Evolutionary conservation across 1,139 yeast genomes (phyloP).

Genomic region (Magnusiomyces tetraspermus): DNA sequence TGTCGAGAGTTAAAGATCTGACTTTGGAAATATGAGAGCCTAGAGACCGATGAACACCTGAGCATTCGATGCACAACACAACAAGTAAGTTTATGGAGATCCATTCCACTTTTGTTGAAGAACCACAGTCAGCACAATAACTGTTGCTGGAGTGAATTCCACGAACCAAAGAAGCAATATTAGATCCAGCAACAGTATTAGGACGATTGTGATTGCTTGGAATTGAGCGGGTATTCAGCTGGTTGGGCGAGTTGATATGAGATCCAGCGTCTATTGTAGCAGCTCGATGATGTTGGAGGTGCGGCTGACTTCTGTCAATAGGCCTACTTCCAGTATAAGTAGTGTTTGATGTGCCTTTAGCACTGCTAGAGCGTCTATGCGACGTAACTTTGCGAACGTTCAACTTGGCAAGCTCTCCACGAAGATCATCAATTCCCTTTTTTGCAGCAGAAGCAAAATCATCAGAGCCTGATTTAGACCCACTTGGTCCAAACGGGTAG

Average conservation of each 20-base stretch:
- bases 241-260: no score
- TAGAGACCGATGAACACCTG: slow-evolving; percentile 64
- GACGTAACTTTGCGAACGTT: slow-evolving; percentile 11
- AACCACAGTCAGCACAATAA: slow-evolving; percentile 72
- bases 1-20: slow-evolving; percentile 73
- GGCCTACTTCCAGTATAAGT: background rate
- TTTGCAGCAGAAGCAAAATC: background rate
- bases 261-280: no score
- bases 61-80: slow-evolving; percentile 73
- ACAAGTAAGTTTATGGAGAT: slow-evolving; percentile 66
- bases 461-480: background rate
- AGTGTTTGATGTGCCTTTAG: slow-evolving; percentile 4
- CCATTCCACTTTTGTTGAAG: slow-evolving; percentile 67
- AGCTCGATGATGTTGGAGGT: background rate
- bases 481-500: background rate
- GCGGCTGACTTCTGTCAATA: background rate
- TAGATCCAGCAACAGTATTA: background rate
- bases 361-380: slow-evolving; percentile 9
- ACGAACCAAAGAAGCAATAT: slow-evolving; percentile 17
- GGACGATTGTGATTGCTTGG: background rate
- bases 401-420: slow-evolving; percentile 10
- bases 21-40: slow-evolving; percentile 68
- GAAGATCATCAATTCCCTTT: slow-evolving; percentile 7
- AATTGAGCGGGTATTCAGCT: background rate
- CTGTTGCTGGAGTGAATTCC: slow-evolving; percentile 45